phyloP scores from a whole-genome alignment of 2,329 filamentous ascomycete species.

The Blumeriella jaapii region DNA sequence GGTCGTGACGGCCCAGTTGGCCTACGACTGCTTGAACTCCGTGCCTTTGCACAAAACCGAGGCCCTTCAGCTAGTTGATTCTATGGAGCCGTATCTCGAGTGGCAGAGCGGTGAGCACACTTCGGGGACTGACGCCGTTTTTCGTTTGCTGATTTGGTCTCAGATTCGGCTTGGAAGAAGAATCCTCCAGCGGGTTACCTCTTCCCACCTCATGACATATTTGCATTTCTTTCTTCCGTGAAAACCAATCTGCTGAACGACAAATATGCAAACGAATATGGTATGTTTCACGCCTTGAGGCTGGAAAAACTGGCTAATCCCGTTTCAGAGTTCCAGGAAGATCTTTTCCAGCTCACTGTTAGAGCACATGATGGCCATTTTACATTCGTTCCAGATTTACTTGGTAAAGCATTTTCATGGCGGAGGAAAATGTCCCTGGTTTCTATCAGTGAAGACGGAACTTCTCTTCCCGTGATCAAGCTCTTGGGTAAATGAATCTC shows the following conservation, averaged over 20 bases:
- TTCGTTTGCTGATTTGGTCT: slow-evolving; percentile 6
- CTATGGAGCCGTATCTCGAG: slow-evolving; percentile 22
- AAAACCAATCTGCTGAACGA: slow-evolving; percentile 31
- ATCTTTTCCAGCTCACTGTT: slow-evolving; percentile 41
- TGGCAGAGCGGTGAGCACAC: slow-evolving; percentile 23
- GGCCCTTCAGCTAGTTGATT: slow-evolving; percentile 19
- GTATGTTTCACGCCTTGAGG: neutral
- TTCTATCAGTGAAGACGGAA: slow-evolving; percentile 49
- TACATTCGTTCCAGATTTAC: slow-evolving; percentile 40
- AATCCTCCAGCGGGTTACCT: slow-evolving; percentile 40
- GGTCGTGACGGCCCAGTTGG: slow-evolving; percentile 21
- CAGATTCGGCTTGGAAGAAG: slow-evolving; percentile 30
- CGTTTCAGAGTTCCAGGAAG: slow-evolving; percentile 23
- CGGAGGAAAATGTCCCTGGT: slow-evolving; percentile 39
- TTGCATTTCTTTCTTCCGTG: slow-evolving; percentile 35
- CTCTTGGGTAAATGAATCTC: slow-evolving; percentile 31
- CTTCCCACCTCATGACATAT: slow-evolving; percentile 37
- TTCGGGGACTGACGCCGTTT: neutral
- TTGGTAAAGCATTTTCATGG: slow-evolving; percentile 40
- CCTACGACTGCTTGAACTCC: slow-evolving; percentile 24
- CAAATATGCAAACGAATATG: slow-evolving; percentile 39
- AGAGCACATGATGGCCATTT: slow-evolving; percentile 56
- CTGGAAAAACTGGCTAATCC: neutral
- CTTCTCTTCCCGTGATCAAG: slow-evolving; percentile 45
- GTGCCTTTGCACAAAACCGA: slow-evolving; percentile 21